Percentiles rank a stretch among this genome's conserved stretches.
Conservation (phyloP, 75 land plant species). For the Picea glauca region DNA sequence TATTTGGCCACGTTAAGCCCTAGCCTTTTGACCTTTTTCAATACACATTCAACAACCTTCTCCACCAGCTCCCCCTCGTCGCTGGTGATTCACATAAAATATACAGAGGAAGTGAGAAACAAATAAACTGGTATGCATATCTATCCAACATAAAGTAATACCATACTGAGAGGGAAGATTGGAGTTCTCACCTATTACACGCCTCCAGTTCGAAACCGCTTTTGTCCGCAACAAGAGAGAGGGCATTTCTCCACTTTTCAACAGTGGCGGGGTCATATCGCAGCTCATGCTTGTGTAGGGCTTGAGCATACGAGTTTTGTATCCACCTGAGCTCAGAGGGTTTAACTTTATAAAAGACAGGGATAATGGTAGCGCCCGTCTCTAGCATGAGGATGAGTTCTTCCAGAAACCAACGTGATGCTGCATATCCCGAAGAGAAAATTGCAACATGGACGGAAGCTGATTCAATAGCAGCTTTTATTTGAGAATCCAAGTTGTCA, state of each 20-base stretch:
- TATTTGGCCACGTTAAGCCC: neutral
- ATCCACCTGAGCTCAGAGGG: neutral
- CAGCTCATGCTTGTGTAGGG: neutral
- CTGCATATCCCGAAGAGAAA: neutral
- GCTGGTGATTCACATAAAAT: neutral
- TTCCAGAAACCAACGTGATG: neutral
- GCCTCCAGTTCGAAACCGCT: neutral
- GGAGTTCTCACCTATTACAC: neutral
- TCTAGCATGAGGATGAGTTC: neutral
- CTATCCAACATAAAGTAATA: neutral
- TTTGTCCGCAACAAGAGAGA: neutral
- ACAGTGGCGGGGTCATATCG: neutral
- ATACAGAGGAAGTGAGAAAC: no score
- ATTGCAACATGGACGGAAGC: neutral
- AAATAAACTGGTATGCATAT: no score
- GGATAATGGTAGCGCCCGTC: neutral
- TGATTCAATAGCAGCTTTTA: neutral
- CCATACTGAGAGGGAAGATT: neutral
- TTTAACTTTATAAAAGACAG: neutral
- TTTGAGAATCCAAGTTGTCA: neutral
- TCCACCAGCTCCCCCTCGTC: neutral
- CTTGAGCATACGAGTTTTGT: neutral
- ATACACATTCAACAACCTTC: neutral
- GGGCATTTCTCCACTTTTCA: neutral
- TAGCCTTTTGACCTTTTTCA: neutral